Evolutionary conservation across 2,329 filamentous ascomycete genomes (phyloP), one percentile per base, ranked within the genome.

Genomic region (Neofusicoccum umdonicola): DNA sequence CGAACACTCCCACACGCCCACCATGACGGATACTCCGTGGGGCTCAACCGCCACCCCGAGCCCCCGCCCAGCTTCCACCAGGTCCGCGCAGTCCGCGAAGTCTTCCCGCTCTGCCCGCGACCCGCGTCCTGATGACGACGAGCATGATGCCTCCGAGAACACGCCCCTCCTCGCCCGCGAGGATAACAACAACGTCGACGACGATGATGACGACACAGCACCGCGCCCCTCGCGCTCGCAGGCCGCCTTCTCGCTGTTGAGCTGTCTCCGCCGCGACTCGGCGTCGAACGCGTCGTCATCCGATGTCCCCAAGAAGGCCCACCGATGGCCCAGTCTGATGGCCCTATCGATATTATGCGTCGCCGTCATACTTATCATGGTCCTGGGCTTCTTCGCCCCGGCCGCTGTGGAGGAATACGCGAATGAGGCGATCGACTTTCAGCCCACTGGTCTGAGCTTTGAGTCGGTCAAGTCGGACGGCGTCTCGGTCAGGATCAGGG

Each of bases 331-430:
- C 8, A 94, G 90, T 42, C 81, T 92, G 37, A 82, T 96, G 42
- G 90, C 93, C 35, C 86, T 97, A 67, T 69, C 84, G 1, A 65
- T 90, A 2, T 79, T 98, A 8, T 90, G 85, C 56, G 69, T 86
- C 1, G 71, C 88, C 6, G 82, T 89, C 5, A 71, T 94, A 22
- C 75, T 83, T 34, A 92, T 96, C 69, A 88, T 97, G 65, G 78
- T 90, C 15, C 80, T 94, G 64, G 92, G 88, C 15, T 97, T 97
- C 78, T 85, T 96, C 62, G 86, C 90, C 0, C 93, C 94, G 1
- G 88, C 90, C 15, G 87, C 89, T 7, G 87, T 96, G 11, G 88
- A 96, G 77, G 86, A 92, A 73, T 99, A 99, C 77, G 91, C 90
- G 56, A 90, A 94, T 77, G 84, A 93, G 76, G 92, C 93, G 3